Percentiles rank a stretch among this genome's conserved stretches.
Evolutionary conservation across 352 stramenopile genomes (phyloP).

Genomic region (Phytophthora podocarpi): DNA sequence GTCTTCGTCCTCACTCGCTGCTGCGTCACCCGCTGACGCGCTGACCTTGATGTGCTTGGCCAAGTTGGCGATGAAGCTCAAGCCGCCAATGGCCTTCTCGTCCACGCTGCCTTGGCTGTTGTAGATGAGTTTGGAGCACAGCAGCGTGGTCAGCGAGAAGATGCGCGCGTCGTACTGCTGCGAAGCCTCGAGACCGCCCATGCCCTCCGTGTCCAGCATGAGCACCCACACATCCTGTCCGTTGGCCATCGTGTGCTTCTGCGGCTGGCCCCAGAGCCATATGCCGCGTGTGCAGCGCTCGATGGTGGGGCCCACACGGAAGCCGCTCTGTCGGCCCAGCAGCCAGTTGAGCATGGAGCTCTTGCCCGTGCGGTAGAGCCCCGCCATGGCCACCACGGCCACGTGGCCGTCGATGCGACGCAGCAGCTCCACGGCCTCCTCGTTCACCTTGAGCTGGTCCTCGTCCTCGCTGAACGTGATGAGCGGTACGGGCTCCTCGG

Average conservation of each 20-base stretch:
- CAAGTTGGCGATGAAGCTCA: constrained; percentile 90
- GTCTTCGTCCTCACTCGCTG: constrained; percentile 50
- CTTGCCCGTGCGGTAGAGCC: constrained; percentile 89
- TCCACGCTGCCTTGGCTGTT: constrained; percentile 88
- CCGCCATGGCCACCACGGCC: constrained; percentile 82
- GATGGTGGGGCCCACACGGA: constrained; percentile 82
- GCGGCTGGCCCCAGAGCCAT: constrained; percentile 83
- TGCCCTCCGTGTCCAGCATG: constrained; percentile 88
- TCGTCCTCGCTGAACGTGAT: constrained; percentile 89
- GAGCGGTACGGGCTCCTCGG: constrained; percentile 78
- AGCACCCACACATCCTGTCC: constrained; percentile 79
- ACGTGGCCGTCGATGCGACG: constrained; percentile 76
- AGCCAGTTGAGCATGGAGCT: constrained; percentile 91
- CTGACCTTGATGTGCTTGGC: constrained; percentile 86
- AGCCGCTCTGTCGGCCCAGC: constrained; percentile 67
- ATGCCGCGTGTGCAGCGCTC: constrained; percentile 88
- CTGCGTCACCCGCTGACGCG: constrained; percentile 36
- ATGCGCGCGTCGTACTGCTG: constrained; percentile 89
- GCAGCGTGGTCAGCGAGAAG: constrained; percentile 84
- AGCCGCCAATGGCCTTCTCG: constrained; percentile 81
- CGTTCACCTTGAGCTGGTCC: constrained; percentile 81
- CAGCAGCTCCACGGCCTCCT: constrained; percentile 72
- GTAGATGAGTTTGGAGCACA: constrained; percentile 90
- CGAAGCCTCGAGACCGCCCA: constrained; percentile 83
- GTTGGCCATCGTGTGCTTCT: constrained; percentile 62